Evolutionary conservation across 805 yeast species (phyloP), one percentile per base, ranked within the genome.

Genomic region (Candida rishiriensis): DNA sequence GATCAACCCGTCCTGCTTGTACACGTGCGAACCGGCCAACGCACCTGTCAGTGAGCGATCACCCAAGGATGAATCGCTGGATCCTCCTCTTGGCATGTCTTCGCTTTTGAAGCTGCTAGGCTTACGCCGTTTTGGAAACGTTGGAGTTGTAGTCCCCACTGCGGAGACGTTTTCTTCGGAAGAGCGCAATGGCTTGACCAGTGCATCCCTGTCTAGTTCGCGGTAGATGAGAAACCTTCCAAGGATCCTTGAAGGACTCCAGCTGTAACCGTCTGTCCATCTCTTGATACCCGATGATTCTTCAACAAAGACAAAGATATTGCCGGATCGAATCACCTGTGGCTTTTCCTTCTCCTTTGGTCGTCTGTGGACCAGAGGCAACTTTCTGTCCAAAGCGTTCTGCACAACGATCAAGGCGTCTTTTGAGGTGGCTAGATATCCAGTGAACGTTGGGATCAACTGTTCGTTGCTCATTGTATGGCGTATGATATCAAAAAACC

Each of bases 181-280:
- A 29, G 30, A 14, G 13, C 16, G 26, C 7, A 26, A 38, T 9
- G 16, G 38, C 8, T 32, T 21, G 10, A 36, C 73, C 12, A 69
- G 52, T 1, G 76, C 71, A 49, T 55, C 54, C 34, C 68, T 66
- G 49, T 76, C 78, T 31, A 79, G 61, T 59, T 89, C 95, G 26
- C 95, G 76, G 63, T 90, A 90, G 10, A 90, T 82, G 30, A 90
- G 68, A 55, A 90, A 90, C 46, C 93, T 72, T 6, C 96, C 96
- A 26, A 88, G 71, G 34, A 90, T 88, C 39, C 97, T 71, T 2
- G 95, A 84, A 0, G 97, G 96, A 2, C 90, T 81, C 98, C 98
- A 90, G 12, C 90, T 72, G 12, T 87, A 78, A n/a, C 97, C 96
- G 58, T 90, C 98, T 1, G 98, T 90, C 98, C 98, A 90, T 47